Evolutionary conservation across 108 stramenopile genomes (phyloP).

Genomic region (Chaetoceros tenuissimus): DNA sequence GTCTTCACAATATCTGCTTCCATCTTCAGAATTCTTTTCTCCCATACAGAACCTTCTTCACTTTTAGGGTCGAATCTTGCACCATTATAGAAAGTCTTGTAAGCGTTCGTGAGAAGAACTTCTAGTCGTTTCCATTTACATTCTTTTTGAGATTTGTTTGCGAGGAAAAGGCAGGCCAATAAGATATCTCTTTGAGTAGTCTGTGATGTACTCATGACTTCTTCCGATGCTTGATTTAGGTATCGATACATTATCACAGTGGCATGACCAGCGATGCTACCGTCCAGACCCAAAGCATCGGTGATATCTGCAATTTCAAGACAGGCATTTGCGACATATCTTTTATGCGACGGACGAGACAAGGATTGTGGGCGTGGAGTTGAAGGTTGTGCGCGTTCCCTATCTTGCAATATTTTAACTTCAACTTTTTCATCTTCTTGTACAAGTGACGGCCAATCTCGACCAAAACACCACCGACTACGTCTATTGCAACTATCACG

Average conservation of each 20-base stretch:
- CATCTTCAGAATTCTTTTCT: constrained; percentile 59
- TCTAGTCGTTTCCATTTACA: constrained; percentile 72
- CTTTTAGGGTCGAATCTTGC: constrained; percentile 46
- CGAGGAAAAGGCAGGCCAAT: constrained; percentile 69
- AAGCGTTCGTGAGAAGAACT: constrained; percentile 54
- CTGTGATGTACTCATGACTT: constrained; percentile 21
- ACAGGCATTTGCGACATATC: constrained; percentile 40
- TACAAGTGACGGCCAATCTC: constrained; percentile 65
- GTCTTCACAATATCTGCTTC: constrained; percentile 46
- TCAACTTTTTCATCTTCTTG: constrained; percentile 13
- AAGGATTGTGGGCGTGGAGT: constrained; percentile 5
- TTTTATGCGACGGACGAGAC: constrained; percentile 15
- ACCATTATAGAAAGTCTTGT: constrained; percentile 60
- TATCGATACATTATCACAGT: constrained; percentile 71
- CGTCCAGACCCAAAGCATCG: constrained; percentile 24
- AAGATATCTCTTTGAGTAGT: constrained; percentile 58
- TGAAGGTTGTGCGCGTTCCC: constrained; percentile 8
- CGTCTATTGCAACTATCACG: constrained; percentile 65
- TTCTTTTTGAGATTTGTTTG: constrained; percentile 76
- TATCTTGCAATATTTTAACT: constrained; percentile 9
- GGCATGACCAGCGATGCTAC: constrained; percentile 58
- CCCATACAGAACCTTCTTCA: constrained; percentile 63
- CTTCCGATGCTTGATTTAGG: constrained; percentile 27
- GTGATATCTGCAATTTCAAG: constrained; percentile 71
- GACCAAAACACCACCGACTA: constrained; percentile 73